Evolutionary conservation across 148 eudicot genomes (phyloP).

Genomic region (Diospyros kaki): DNA sequence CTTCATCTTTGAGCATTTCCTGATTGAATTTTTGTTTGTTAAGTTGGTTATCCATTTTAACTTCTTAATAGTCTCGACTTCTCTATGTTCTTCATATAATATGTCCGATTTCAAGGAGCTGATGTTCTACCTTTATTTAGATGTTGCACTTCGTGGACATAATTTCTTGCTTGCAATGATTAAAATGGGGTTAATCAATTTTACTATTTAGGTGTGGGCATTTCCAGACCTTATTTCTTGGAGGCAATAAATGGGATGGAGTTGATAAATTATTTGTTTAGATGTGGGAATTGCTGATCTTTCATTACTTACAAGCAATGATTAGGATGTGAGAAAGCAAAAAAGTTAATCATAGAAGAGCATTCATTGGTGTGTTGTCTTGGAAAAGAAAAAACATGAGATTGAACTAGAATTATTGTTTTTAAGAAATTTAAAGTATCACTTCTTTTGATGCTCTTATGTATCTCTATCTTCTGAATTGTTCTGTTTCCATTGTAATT

Average conservation of each 20-base stretch:
- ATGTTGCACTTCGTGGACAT: not conserved
- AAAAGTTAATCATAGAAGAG: not conserved
- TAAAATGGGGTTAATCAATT: too few relatives aligned
- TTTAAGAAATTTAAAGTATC: not conserved
- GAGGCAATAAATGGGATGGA: too few relatives aligned
- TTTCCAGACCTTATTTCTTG: too few relatives aligned
- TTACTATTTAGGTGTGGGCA: not conserved
- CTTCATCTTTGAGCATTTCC: constrained; percentile 12
- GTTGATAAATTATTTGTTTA: too few relatives aligned
- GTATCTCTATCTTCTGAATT: not conserved
- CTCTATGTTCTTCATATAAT: not conserved
- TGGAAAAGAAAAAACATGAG: not conserved
- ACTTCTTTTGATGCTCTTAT: not conserved
- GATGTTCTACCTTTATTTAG: not conserved
- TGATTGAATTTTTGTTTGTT: not conserved
- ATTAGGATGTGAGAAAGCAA: not conserved
- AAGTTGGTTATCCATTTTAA: not conserved
- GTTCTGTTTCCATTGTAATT: too few relatives aligned
- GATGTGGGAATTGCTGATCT: too few relatives aligned
- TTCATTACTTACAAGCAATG: not conserved
- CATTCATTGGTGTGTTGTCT: not conserved
- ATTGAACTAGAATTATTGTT: not conserved
- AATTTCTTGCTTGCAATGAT: not conserved
- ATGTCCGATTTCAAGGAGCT: not conserved
- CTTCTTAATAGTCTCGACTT: not conserved